Percentiles rank a stretch among this genome's conserved stretches.
Conservation (phyloP, 495 filamentous ascomycete genomes). For the Lepraria neglecta region DNA sequence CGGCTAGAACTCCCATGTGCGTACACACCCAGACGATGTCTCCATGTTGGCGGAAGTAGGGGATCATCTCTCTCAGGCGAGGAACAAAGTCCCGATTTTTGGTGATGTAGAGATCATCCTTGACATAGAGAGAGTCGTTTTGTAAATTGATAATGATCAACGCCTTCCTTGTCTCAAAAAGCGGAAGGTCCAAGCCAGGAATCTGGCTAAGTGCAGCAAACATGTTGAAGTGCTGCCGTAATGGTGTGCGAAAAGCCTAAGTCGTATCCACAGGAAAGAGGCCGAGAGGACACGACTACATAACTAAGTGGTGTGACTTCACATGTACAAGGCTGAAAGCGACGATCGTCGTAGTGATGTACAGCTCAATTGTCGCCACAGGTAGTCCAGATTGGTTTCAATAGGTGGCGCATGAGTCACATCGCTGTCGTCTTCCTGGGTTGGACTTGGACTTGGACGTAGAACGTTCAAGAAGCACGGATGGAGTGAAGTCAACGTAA, state of each 20-base stretch:
- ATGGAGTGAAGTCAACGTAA: conserved; percentile 1
- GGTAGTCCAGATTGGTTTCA: background rate
- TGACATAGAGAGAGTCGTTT: conserved; percentile 75
- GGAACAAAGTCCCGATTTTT: conserved; percentile 62
- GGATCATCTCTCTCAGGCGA: conserved; percentile 57
- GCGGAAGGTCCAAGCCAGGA: conserved; percentile 35
- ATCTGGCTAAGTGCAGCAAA: conserved; percentile 22
- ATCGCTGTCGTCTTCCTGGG: background rate
- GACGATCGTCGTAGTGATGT: background rate
- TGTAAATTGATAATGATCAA: conserved; percentile 82
- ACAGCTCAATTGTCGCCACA: background rate
- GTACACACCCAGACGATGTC: conserved; percentile 87
- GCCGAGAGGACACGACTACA: background rate
- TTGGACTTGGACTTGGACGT: background rate
- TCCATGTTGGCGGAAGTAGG: conserved; percentile 67
- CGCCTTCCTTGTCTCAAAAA: conserved; percentile 69
- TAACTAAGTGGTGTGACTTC: background rate
- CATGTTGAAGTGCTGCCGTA: conserved; percentile 13
- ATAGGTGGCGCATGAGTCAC: background rate
- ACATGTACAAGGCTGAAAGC: background rate
- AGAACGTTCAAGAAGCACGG: background rate
- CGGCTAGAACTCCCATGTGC: conserved; percentile 39
- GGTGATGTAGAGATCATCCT: conserved; percentile 61
- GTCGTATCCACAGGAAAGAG: background rate
- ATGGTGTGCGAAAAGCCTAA: background rate